Conservation (phyloP, 192 early-diverging fungal genomes). For the Linnemannia schmuckeri region DNA sequence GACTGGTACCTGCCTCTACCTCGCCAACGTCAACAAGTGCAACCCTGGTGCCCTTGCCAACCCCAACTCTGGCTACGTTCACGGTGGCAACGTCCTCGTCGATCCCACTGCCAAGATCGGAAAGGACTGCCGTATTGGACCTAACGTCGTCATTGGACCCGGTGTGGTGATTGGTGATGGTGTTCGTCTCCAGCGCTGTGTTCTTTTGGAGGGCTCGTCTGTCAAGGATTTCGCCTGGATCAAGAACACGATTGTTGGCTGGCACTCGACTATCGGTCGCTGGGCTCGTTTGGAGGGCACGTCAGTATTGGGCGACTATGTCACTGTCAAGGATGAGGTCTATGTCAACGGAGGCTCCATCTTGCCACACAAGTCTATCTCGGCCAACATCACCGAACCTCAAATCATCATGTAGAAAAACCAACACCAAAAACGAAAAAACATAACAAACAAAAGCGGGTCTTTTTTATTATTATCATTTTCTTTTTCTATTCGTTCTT, state of each 20-base stretch:
- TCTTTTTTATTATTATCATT: conserved; percentile 3
- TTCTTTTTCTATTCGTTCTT: background rate
- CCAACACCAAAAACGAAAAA: conserved; percentile 3
- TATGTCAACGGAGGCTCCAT: conserved; percentile 96
- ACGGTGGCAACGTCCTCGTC: conserved; percentile 92
- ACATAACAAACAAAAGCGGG: conserved; percentile 17
- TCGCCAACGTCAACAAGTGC: conserved; percentile 84
- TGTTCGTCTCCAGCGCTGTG: conserved; percentile 90
- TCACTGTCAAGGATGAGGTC: conserved; percentile 93
- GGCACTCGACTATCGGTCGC: conserved; percentile 94
- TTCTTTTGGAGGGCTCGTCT: conserved; percentile 86
- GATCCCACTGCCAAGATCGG: conserved; percentile 94
- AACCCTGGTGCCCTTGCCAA: conserved; percentile 79
- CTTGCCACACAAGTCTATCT: conserved; percentile 97
- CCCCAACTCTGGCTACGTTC: conserved; percentile 74
- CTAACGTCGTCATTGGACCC: conserved; percentile 97
- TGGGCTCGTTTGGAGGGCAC: conserved; percentile 96
- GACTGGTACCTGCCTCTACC: conserved; percentile 94
- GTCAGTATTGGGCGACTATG: conserved; percentile 98
- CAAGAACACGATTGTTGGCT: conserved; percentile 92
- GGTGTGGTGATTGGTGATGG: conserved; percentile 93
- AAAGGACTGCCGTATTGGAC: conserved; percentile 96
- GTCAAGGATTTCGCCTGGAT: conserved; percentile 96
- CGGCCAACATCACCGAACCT: conserved; percentile 89
- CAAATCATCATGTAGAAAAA: conserved; percentile 93